A percentile compares a stretch with the other conserved stretches of the same genome.
Conservation (phyloP, 768 basidiomycete species). For the Serendipita sp. region DNA sequence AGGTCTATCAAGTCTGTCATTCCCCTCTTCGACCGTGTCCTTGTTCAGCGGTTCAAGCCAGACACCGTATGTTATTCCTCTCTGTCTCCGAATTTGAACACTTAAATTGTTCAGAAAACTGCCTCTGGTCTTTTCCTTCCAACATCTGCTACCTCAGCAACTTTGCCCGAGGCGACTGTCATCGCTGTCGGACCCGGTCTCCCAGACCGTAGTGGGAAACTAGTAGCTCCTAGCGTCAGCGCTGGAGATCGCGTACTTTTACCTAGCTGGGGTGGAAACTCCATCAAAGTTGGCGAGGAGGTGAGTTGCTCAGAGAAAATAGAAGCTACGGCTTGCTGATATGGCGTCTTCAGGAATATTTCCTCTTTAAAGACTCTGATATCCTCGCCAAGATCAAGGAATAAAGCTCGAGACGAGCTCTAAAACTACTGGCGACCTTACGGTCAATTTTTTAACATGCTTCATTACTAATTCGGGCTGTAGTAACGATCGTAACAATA, state of each 20-base stretch:
- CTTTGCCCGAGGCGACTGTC: conserved; percentile 93
- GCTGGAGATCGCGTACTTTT: conserved; percentile 85
- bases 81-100: not conserved
- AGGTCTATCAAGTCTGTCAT: conserved; percentile 82
- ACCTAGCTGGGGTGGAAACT: conserved; percentile 90
- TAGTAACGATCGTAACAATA: not conserved
- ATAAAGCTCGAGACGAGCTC: conserved; percentile 22
- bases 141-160: conserved; percentile 64
- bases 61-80: conserved; percentile 55
- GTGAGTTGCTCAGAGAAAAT: conserved; percentile 29
- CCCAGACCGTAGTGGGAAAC: conserved; percentile 66
- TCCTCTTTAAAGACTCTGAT: conserved; percentile 84
- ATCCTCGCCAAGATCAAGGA: conserved; percentile 95
- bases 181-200: conserved; percentile 91
- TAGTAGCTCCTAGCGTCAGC: conserved; percentile 63
- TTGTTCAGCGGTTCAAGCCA: conserved; percentile 94
- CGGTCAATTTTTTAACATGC: not conserved
- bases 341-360: conserved; percentile 55
- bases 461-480: not conserved
- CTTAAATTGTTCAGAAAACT: conserved; percentile 62
- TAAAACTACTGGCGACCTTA: too few relatives aligned
- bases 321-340: not conserved
- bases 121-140: conserved; percentile 90
- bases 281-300: conserved; percentile 94
- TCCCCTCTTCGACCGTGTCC: conserved; percentile 88